phyloP scores from a whole-genome alignment of 2,329 filamentous ascomycete genomes.

The Epichloe aotearoae region DNA sequence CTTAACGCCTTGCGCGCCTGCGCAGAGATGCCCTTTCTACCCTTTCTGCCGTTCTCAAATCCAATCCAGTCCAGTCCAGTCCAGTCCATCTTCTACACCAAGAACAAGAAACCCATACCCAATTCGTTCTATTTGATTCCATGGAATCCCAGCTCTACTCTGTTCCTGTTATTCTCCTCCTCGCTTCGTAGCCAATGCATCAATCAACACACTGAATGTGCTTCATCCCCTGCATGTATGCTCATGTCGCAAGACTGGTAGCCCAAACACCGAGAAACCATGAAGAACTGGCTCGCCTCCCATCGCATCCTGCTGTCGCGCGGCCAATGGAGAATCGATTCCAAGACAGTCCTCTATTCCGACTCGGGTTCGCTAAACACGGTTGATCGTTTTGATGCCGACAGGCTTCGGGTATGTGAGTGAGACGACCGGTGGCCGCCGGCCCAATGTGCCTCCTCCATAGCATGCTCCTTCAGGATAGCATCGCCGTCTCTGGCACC shows the following conservation, averaged over 20 bases:
- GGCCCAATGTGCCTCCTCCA: conserved; percentile 21
- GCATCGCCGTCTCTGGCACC: conserved; percentile 32
- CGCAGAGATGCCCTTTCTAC: not conserved
- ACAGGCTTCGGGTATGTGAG: conserved; percentile 17
- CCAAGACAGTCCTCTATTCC: conserved; percentile 11
- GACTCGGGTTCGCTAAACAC: conserved; percentile 22
- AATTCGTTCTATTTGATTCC: too few species aligned
- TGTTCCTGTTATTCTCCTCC: not conserved
- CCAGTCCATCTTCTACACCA: not conserved
- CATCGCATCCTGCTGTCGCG: not conserved
- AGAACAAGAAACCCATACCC: too few species aligned
- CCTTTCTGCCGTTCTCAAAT: not conserved
- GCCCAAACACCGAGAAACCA: not conserved
- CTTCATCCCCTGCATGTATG: not conserved
- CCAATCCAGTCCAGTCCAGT: not conserved
- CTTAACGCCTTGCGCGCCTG: conserved; percentile 11
- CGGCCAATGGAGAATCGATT: conserved; percentile 5
- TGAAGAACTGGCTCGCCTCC: not conserved
- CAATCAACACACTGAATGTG: not conserved
- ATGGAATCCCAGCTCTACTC: too few species aligned
- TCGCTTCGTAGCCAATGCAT: not conserved
- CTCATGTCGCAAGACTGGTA: not conserved
- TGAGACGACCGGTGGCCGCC: conserved; percentile 15
- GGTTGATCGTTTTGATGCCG: conserved; percentile 26
- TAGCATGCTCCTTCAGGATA: conserved; percentile 24